Conservation (phyloP, 2,329 filamentous ascomycete species). For the Teratosphaeria zuluensis region DNA sequence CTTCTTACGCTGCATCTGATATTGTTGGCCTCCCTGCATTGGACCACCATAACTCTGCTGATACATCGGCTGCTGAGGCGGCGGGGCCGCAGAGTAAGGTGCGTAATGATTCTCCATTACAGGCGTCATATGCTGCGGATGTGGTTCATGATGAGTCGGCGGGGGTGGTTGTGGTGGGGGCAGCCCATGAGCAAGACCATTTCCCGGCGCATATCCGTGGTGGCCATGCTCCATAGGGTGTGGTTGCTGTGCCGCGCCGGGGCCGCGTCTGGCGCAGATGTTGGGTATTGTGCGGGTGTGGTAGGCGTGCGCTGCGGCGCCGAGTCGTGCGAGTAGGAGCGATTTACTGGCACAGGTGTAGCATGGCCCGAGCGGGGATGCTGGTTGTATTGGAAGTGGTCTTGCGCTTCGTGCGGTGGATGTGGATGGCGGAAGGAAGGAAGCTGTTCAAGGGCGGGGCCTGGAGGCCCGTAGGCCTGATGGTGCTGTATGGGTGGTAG, state of each 20-base stretch:
- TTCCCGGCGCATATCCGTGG: conserved; percentile 20
- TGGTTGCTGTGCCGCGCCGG: conserved; percentile 16
- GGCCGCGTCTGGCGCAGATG: conserved; percentile 5
- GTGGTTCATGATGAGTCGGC: conserved; percentile 17
- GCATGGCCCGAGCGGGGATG: conserved; percentile 26
- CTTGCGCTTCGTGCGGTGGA: conserved; percentile 13
- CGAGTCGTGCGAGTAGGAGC: conserved; percentile 25
- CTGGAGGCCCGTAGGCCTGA: conserved; percentile 14
- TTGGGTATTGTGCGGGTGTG: conserved; percentile 22
- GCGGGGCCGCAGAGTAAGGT: conserved; percentile 15
- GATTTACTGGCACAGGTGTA: conserved; percentile 24
- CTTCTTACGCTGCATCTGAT: conserved; percentile 21
- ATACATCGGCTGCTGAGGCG: conserved; percentile 19
- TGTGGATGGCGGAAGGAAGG: conserved; percentile 18
- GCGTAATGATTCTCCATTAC: conserved; percentile 14
- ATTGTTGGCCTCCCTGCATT: conserved; percentile 10
- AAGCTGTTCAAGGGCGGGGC: conserved; percentile 17
- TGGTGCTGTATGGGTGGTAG: conserved; percentile 20
- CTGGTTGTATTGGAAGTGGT: conserved; percentile 21
- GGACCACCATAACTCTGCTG: conserved; percentile 15
- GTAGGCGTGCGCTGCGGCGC: conserved; percentile 23
- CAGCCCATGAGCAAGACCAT: conserved; percentile 17
- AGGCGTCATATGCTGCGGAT: conserved; percentile 19
- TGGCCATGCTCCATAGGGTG: conserved; percentile 23
- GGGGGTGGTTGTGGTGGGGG: conserved; percentile 10